phyloP scores from a whole-genome alignment of 2,329 filamentous ascomycete species.

The Colletotrichum godetiae region DNA sequence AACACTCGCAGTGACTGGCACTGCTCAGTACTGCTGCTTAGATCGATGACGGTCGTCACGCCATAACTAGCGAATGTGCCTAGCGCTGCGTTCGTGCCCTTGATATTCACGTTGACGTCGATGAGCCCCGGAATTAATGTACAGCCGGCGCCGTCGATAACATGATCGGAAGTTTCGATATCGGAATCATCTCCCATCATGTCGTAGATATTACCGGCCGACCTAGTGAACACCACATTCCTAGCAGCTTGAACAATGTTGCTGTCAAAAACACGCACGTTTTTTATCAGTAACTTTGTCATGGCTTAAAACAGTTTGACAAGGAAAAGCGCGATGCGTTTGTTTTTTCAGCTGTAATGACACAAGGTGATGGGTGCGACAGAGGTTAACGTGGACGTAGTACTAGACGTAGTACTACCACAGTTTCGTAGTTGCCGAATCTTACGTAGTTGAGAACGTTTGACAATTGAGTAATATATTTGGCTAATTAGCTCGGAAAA shows the following conservation, averaged over 20 bases:
- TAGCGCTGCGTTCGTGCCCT: constrained; percentile 11
- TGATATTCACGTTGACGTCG: constrained; percentile 15
- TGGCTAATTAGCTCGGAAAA: no score
- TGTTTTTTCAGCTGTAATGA: no score
- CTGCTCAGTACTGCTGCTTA: constrained; percentile 27
- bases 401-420: no score
- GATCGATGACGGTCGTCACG: constrained; percentile 27
- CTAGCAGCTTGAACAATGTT: constrained; percentile 1
- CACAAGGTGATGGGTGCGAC: no score
- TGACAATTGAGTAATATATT: no score
- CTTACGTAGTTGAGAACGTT: no score
- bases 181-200: background rate
- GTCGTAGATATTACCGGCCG: background rate
- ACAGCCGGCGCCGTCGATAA: constrained; percentile 20
- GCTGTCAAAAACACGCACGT: constrained; percentile 37
- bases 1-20: constrained; percentile 27
- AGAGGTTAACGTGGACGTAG: no score
- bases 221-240: constrained; percentile 9
- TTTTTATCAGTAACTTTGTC: constrained; percentile 11
- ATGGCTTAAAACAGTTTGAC: background rate
- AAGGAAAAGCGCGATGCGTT: no score
- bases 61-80: constrained; percentile 10
- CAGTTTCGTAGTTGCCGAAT: no score
- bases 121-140: constrained; percentile 24
- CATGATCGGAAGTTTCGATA: background rate